Conservation (phyloP, 306 rosid genomes). For the Vigna radiata region DNA sequence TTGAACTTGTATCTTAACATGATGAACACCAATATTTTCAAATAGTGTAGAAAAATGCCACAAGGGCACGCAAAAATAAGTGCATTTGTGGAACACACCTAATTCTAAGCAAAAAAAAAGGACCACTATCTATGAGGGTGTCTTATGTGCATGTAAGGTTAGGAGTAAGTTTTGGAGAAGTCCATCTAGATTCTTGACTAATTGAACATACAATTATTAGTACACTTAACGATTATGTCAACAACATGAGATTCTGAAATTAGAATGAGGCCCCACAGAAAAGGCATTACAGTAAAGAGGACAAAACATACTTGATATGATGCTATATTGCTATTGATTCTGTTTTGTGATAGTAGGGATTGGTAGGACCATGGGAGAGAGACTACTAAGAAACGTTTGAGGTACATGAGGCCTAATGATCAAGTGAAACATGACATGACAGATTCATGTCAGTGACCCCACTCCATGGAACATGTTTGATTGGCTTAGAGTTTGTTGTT, state of each 20-base stretch:
- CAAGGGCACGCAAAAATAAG: neutral
- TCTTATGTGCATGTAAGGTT: neutral
- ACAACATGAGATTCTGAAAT: slow-evolving; percentile 5
- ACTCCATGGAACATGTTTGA: slow-evolving; percentile 8
- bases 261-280: slow-evolving; percentile 15
- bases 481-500: neutral
- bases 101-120: neutral
- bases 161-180: neutral
- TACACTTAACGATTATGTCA: neutral
- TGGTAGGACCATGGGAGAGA: slow-evolving; percentile 6
- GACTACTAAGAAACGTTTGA: slow-evolving; percentile 2
- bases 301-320: slow-evolving; percentile 2
- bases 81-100: neutral
- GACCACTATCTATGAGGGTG: neutral
- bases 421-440: neutral
- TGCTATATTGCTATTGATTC: neutral
- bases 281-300: neutral
- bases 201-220: neutral
- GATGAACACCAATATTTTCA: slow-evolving; percentile 15
- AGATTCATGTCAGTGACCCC: slow-evolving; percentile 1
- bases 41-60: neutral
- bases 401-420: neutral
- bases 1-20: slow-evolving; percentile 1
- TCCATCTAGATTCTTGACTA: slow-evolving; percentile 20
- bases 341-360: slow-evolving; percentile 10